Evolutionary conservation across 148 eudicot species (phyloP), one percentile per base, ranked within the genome.

Genomic region (Amaranthus palmeri): DNA sequence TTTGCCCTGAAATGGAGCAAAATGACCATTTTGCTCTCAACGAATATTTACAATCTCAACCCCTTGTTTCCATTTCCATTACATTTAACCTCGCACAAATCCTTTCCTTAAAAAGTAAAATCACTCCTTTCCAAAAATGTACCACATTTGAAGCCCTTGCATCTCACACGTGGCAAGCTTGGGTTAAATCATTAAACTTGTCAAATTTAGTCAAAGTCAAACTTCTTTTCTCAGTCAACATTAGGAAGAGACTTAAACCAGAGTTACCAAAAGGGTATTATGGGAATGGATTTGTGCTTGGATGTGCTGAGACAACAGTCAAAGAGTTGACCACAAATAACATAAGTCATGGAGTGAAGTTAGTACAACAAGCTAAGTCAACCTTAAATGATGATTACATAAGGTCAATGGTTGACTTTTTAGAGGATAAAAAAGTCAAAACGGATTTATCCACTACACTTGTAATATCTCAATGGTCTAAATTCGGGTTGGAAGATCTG

Each of bases 391-490:
- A 82, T 55, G 96, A 85, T 25, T 85, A 81, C 9, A 85, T 89
- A 41, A 84, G 78, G 63, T 89, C 96, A 0, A 77, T 82, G 56
- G 42, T 91, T 5, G 93, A 93, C 76, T 61, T 86, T 57, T 61
- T 93, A 69, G 91, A 91, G 77, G 91, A 86, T 67, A 83, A 84
- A 78, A 85, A 64, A 9, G 78, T 85, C 3, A 87, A 70, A 67
- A 84, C 88, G 0, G 98, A 93, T 56, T 64, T 89, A 2, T 77
- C 88, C 0, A 40, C 84, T 11, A 86, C 85, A 41, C 74, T 93
- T 77, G 87, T 93, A 8, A 89, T 93, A 58, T 91, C 98, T 44
- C 97, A 91, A 69, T 93, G 98, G 98, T 85, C 98, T 0, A 93
- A 78, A 62, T 77, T 91, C 51, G 90, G 90, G 45, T 69, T 93